Conservation (phyloP, 371 early-diverging fungal species). For the Rhizopus sp. region DNA sequence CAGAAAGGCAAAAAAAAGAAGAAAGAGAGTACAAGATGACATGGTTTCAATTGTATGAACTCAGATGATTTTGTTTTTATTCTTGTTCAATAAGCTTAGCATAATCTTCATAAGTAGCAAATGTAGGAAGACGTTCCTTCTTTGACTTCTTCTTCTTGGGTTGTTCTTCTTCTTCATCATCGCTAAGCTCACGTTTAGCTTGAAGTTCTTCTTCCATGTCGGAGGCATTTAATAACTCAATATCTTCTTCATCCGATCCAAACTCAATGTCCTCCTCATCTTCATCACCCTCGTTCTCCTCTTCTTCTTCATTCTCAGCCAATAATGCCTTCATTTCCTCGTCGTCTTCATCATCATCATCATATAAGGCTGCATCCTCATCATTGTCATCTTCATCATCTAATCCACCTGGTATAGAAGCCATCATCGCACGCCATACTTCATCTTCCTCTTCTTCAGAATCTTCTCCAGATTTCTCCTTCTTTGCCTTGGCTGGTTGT, state of each 20-base stretch:
- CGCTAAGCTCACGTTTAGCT: constrained; percentile 32
- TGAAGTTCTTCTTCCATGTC: constrained; percentile 31
- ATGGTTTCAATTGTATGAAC: not conserved
- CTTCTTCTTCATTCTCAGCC: constrained; percentile 48
- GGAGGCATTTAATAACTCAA: constrained; percentile 28
- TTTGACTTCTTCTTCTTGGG: constrained; percentile 51
- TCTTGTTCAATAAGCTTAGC: constrained; percentile 46
- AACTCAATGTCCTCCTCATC: constrained; percentile 40
- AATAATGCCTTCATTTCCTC: constrained; percentile 50
- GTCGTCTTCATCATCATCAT: constrained; percentile 59
- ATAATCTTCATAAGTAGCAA: constrained; percentile 78
- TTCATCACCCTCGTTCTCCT: constrained; percentile 29
- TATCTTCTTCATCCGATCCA: constrained; percentile 39
- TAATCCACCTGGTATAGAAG: constrained; percentile 66
- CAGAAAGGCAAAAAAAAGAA: not conserved
- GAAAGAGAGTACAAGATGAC: not conserved
- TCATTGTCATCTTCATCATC: constrained; percentile 55
- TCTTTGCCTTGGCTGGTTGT: constrained; percentile 30
- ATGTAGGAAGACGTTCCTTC: constrained; percentile 61
- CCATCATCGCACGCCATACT: constrained; percentile 74
- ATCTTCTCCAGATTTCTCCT: constrained; percentile 48
- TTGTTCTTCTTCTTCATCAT: constrained; percentile 24
- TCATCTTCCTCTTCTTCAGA: constrained; percentile 64
- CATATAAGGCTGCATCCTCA: constrained; percentile 25
- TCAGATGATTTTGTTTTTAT: constrained; percentile 9